These are phyloP conservation scores for Cryptococcus amylolentus DNA, from an alignment of 1,284 basidiomycete genomes.

Conservation along the genomic window DNA sequence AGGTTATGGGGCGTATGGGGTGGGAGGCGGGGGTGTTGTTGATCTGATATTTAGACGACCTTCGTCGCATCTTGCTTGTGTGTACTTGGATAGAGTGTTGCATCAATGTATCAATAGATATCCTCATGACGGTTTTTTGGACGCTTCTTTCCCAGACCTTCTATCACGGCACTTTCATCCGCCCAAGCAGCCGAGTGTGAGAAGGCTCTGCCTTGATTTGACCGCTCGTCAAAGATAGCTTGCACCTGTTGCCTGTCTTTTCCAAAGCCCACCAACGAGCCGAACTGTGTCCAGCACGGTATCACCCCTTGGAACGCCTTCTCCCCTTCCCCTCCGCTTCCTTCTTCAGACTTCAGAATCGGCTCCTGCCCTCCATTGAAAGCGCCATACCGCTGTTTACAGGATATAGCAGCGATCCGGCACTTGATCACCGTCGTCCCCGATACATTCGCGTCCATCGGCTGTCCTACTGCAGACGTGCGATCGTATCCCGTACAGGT, in stretches of 20 bases:
- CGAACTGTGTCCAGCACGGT: slow-evolving; percentile 27
- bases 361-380: slow-evolving; percentile 17
- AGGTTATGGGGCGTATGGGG: slow-evolving; percentile 23
- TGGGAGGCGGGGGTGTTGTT: slow-evolving; percentile 26
- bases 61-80: too few species aligned
- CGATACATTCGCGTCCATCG: slow-evolving; percentile 12
- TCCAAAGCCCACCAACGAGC: slow-evolving; percentile 17
- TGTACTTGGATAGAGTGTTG: too few species aligned
- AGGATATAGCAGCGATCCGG: slow-evolving; percentile 14
- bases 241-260: slow-evolving; percentile 14
- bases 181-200: slow-evolving; percentile 19
- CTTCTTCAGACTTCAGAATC: not conserved
- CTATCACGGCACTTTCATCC: slow-evolving; percentile 10
- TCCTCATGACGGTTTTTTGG: too few species aligned
- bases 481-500: slow-evolving; percentile 18
- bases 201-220: slow-evolving; percentile 3
- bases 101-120: not conserved
- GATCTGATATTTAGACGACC: slow-evolving; percentile 10
- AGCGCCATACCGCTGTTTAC: slow-evolving; percentile 24
- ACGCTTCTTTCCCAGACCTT: slow-evolving; percentile 17
- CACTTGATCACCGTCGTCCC: slow-evolving; percentile 16
- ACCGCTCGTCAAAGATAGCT: slow-evolving; percentile 5
- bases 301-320: slow-evolving; percentile 21
- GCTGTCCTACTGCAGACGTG: slow-evolving; percentile 6
- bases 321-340: slow-evolving; percentile 5